Percentiles rank a stretch among this genome's conserved stretches.
Evolutionary conservation across 176 grass and related monocot species (phyloP).

Genomic region (Carex pumila): DNA sequence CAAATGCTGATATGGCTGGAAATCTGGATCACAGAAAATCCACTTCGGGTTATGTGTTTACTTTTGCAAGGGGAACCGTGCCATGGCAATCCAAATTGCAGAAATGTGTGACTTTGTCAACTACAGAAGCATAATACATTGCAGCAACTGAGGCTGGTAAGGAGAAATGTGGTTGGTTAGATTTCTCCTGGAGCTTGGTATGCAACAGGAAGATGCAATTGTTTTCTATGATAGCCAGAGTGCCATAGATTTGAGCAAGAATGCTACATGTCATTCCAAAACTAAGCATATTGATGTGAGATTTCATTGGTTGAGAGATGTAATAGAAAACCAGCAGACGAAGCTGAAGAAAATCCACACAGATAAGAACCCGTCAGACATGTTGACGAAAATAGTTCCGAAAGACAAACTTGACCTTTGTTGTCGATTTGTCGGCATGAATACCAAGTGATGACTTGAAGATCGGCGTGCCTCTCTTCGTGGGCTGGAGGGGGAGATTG

Average conservation of each 20-base stretch:
- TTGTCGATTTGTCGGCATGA: not conserved
- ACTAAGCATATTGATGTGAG: not conserved
- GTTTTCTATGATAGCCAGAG: not conserved
- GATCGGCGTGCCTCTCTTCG: not conserved
- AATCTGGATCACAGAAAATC: slow-evolving; percentile 4
- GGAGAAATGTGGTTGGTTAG: not conserved
- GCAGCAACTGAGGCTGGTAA: not conserved
- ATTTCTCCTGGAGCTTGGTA: too few relatives aligned
- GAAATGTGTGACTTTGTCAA: too few relatives aligned
- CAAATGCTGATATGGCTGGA: not conserved
- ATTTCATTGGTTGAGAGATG: not conserved
- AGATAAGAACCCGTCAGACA: not conserved
- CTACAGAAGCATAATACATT: too few relatives aligned
- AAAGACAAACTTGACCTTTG: not conserved
- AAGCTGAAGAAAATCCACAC: not conserved
- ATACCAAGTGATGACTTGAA: slow-evolving; percentile 1
- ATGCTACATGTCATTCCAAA: not conserved
- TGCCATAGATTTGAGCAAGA: not conserved
- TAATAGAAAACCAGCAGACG: not conserved
- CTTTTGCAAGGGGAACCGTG: not conserved
- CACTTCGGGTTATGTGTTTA: not conserved
- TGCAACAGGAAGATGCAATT: too few relatives aligned
- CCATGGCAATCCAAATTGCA: too few relatives aligned
- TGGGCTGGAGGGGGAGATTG: not conserved
- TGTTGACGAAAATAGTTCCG: not conserved